Evolutionary conservation across 768 basidiomycete species (phyloP).

Genomic region (Epithele typhae): DNA sequence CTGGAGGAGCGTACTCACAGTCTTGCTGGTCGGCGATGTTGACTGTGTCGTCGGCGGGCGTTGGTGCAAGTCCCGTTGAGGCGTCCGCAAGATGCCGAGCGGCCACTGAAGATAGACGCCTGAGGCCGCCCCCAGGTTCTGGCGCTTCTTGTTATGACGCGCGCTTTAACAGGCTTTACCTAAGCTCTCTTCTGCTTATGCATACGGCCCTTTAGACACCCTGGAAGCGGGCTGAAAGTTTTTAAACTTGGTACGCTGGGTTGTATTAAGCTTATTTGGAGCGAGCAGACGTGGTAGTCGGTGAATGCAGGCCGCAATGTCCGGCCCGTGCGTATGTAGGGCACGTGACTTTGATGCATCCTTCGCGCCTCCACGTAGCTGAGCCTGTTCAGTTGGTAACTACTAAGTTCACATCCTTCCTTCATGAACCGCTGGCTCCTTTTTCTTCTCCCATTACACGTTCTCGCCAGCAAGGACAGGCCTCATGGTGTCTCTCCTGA

Average conservation of each 20-base stretch:
- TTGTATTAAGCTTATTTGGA: too few relatives aligned
- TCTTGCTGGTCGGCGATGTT: conserved; percentile 27
- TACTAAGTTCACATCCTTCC: conserved; percentile 7
- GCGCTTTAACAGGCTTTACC: conserved; percentile 9
- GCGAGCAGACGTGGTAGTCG: too few relatives aligned
- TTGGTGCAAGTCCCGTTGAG: conserved; percentile 13
- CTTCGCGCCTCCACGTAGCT: conserved; percentile 14
- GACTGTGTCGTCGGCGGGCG: conserved; percentile 20
- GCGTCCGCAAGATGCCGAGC: conserved; percentile 15
- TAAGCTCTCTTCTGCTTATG: too few relatives aligned
- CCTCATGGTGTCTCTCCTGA: conserved; percentile 56
- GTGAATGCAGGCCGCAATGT: not conserved
- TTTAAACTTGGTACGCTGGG: too few relatives aligned
- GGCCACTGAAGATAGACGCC: conserved; percentile 11
- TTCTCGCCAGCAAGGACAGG: conserved; percentile 33
- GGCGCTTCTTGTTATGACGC: too few relatives aligned
- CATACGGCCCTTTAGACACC: too few relatives aligned
- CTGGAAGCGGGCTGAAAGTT: too few relatives aligned
- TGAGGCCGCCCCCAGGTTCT: too few relatives aligned
- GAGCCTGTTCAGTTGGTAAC: too few relatives aligned
- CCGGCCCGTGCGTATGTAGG: not conserved
- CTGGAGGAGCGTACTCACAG: conserved; percentile 27
- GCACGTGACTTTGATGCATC: conserved; percentile 10
- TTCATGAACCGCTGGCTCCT: conserved; percentile 25
- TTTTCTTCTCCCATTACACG: conserved; percentile 18